Base-by-base conservation (phyloP, 2,329 filamentous ascomycete genomes). In the Fusarium austroafricanum region DNA sequence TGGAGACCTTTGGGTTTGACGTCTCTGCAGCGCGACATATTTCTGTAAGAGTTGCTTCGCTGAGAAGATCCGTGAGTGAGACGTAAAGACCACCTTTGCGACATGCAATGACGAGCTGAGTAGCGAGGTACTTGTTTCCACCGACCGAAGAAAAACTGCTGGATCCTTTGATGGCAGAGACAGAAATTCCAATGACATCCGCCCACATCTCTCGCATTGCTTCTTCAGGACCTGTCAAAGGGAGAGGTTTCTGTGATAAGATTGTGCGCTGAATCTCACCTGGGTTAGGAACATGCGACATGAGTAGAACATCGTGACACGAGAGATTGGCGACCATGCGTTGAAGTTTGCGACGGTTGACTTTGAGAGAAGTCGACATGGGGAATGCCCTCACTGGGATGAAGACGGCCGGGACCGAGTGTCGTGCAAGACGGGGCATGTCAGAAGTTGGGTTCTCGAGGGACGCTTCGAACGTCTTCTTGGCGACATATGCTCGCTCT, bases 201-300 rank as follows among this genome's bases (percentile, higher is more conserved):
- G 84, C 80, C 84, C 85, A 86, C 57, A 86, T 77, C 4, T 74
- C 70, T 10, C 83, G 77, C 80, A 87, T 83, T 9, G 74, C 73
- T 62, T 83, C 81, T 69, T 86, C 84, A 2, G 79, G 77, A 6
- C 80, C 75, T 0, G 84, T 86, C 31, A 85, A 55, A 0, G 84
- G 84, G 2, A 85, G 75, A 1, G 83, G 82, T 50, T 83, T 84
- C 73, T 78, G 72, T 0, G 61, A 52, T 2, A 71, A 54, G 5
- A 65, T 35, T 70, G 73, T n/a, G 68, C 73, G 70, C 57, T 77
- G 78, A 7, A 79, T 75, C 52, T 80, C 78, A 15, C 77, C 74
- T 0, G 77, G 75, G 42, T 79, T 81, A 2, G 78, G 74, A 11
- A 79, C 77, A 5, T 73, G 76, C 1, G 79, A 79, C 15, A 87